These are phyloP conservation scores for Hirschfeldia incana DNA, from an alignment of 345 rosid genomes.

Conservation along the genomic window DNA sequence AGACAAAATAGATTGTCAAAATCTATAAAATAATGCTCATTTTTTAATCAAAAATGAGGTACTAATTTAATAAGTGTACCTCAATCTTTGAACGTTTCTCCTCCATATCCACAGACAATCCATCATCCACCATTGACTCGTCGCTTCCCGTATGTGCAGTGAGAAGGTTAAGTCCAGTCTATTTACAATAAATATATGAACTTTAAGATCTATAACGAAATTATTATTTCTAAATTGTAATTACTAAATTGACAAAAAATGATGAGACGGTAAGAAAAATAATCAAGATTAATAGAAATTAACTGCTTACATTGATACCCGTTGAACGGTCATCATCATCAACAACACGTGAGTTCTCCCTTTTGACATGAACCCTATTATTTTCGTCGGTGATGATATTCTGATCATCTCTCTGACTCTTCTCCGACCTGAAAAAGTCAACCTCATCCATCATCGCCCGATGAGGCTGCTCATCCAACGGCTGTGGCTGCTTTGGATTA, in stretches of 20 bases:
- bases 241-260: neutral
- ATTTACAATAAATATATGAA: neutral
- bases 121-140: conserved; percentile 87
- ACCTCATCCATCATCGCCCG: conserved; percentile 56
- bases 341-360: conserved; percentile 45
- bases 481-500: conserved; percentile 26
- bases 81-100: conserved; percentile 59
- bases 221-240: neutral
- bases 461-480: conserved; percentile 35
- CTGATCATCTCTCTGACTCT: conserved; percentile 36
- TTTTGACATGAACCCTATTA: conserved; percentile 47
- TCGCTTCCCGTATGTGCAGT: conserved; percentile 73
- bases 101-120: conserved; percentile 64
- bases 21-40: neutral
- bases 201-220: neutral
- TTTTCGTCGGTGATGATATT: conserved; percentile 13
- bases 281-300: neutral
- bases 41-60: neutral
- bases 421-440: conserved; percentile 69
- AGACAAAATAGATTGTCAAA: neutral
- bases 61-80: conserved; percentile 45
- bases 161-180: conserved; percentile 86
- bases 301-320: conserved; percentile 63
- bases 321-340: conserved; percentile 32
- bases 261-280: conserved; percentile 3